These are phyloP conservation scores for Cetraspora pellucida DNA, from an alignment of 192 early-diverging fungal genomes.

Conservation along the genomic window DNA sequence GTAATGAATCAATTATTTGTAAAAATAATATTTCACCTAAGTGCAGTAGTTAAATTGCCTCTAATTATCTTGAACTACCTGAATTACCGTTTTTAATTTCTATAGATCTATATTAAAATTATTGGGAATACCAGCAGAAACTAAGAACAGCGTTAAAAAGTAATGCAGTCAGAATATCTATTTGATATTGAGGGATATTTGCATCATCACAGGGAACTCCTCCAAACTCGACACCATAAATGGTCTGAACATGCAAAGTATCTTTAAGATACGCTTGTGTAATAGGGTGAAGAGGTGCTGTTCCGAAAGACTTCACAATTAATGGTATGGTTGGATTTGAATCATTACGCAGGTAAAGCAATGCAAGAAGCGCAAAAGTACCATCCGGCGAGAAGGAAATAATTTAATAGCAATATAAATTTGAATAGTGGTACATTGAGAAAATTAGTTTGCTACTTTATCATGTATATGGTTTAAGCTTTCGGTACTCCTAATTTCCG, in stretches of 20 bases:
- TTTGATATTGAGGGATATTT: constrained; percentile 15
- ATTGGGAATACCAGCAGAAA: constrained; percentile 10
- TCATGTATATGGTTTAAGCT: constrained; percentile 9
- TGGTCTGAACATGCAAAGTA: not conserved
- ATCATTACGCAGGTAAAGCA: constrained; percentile 31
- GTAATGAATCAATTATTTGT: no score
- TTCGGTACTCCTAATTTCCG: constrained; percentile 16
- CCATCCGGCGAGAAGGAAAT: constrained; percentile 1
- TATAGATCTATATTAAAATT: constrained; percentile 31
- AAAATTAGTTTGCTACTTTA: constrained; percentile 14
- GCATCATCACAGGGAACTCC: constrained; percentile 8
- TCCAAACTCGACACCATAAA: constrained; percentile 14
- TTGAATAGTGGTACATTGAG: constrained; percentile 23
- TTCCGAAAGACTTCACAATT: constrained; percentile 13
- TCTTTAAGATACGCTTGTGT: not conserved
- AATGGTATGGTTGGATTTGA: constrained; percentile 28
- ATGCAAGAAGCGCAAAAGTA: constrained; percentile 22
- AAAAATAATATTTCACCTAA: no score
- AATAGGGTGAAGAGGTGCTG: constrained; percentile 3
- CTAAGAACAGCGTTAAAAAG: constrained; percentile 21
- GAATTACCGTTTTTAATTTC: constrained; percentile 3
- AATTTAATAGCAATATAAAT: constrained; percentile 30
- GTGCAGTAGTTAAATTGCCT: no score
- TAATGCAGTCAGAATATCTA: constrained; percentile 23
- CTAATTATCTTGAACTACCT: not conserved